Conservation (phyloP, 2,329 filamentous ascomycete species). For the Chaetomium globosum region DNA sequence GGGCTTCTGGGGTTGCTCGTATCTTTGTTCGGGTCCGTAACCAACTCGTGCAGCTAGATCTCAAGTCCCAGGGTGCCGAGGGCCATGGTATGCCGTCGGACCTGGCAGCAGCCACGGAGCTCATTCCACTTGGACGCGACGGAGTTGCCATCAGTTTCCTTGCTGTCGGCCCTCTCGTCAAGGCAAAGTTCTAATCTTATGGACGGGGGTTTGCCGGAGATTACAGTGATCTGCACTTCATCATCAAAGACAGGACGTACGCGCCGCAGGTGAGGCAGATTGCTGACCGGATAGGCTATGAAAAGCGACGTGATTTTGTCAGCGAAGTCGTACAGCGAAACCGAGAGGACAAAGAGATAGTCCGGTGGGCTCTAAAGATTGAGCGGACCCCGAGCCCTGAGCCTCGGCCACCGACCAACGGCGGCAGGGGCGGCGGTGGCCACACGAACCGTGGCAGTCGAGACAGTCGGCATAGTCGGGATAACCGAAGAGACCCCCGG, state of each 20-base stretch:
- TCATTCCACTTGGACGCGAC: background rate
- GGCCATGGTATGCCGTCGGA: slow-evolving; percentile 16
- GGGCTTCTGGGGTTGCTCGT: slow-evolving; percentile 12
- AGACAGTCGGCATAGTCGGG: background rate
- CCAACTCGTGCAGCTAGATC: slow-evolving; percentile 13
- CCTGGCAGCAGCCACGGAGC: slow-evolving; percentile 4
- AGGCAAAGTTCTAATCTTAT: slow-evolving; percentile 15
- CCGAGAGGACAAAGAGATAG: background rate
- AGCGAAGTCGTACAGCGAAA: background rate
- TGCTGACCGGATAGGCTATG: background rate
- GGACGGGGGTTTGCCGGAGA: slow-evolving; percentile 4
- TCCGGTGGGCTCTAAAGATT: background rate
- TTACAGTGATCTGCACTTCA: slow-evolving; percentile 10
- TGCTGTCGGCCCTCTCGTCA: slow-evolving; percentile 9
- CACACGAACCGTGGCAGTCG: background rate
- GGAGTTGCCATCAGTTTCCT: background rate
- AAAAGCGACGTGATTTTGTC: background rate
- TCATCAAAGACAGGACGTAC: background rate
- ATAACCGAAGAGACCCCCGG: background rate
- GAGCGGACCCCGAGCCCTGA: background rate
- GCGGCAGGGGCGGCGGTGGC: too few relatives aligned
- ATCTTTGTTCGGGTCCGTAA: background rate
- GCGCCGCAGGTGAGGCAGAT: background rate
- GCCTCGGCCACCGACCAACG: too few relatives aligned
- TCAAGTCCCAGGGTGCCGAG: slow-evolving; percentile 10